Evolutionary conservation across 306 rosid genomes (phyloP), one percentile per base, ranked within the genome.

Genomic region (Dryas octopetala): DNA sequence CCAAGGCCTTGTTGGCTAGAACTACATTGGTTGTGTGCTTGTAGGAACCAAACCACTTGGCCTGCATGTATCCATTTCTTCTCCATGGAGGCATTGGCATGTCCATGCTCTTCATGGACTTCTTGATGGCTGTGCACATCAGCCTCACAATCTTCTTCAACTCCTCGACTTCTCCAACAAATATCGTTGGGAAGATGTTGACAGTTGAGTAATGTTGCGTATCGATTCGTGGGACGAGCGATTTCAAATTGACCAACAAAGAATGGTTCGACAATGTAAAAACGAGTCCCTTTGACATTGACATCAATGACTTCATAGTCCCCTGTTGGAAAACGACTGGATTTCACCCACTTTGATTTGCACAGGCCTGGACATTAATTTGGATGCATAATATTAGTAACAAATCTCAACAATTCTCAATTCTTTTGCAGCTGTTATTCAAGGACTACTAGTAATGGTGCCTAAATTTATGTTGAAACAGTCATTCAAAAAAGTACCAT

Each of bases 21-120:
- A 78, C 54, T 40, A 76, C 83, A 66, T 81, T 92, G 0, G 89
- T 85, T 23, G 97, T 92, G 59, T 97, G 53, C 67, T 78, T 90
- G 76, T 90, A 90, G 59, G 92, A 76, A 72, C 88, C 71, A 47
- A 88, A 89, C 99, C 99, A 95, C 83, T 89, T 95, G 13, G 85
- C 84, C 54, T 81, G 87, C 92, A 92, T 83, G 83, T 90, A 90
- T 15, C 73, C 78, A 3, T 84, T 82, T 85, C 90, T 89, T 50
- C 99, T 89, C 99, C 99, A 92, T 5, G 97, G 99, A 12, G 99
- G 91, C 16, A 85, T 53, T 0, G 79, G 85, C 80, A 95, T 61
- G 51, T 83, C 83, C 70, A 6, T 77, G 62, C 19, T 70, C 58
- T 86, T 90, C 96, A 95, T 82, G 1, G 97, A 92, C 11, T 71